phyloP scores from a whole-genome alignment of 1,284 basidiomycete species.

The Thecaphora frezii region DNA sequence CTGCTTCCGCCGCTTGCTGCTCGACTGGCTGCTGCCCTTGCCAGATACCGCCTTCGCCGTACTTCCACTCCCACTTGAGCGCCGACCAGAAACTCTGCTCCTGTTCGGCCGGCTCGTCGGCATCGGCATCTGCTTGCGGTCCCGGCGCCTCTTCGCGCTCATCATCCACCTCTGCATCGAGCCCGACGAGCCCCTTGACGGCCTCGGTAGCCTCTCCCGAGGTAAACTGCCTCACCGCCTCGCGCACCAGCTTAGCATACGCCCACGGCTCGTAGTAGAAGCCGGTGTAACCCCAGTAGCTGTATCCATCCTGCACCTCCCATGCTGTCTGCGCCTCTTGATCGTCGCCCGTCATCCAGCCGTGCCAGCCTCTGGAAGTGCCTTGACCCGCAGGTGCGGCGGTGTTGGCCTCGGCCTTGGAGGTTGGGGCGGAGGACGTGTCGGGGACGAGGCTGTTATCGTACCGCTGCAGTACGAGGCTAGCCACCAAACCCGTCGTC shows the following conservation, averaged over 20 bases:
- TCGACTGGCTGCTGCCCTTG: not conserved
- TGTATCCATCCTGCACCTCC: too few relatives aligned
- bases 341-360: too few relatives aligned
- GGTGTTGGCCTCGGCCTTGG: not conserved
- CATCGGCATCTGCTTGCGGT: slow-evolving; percentile 1
- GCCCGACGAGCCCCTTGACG: slow-evolving; percentile 18
- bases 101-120: not conserved
- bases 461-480: slow-evolving; percentile 26
- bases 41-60: slow-evolving; percentile 35
- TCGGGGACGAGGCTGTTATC: slow-evolving; percentile 3
- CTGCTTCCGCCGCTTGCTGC: too few relatives aligned
- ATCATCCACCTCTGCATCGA: slow-evolving; percentile 3
- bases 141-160: not conserved
- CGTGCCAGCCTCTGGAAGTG: too few relatives aligned
- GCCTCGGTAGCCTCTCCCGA: slow-evolving; percentile 28
- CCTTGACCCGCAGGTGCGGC: not conserved
- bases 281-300: slow-evolving; percentile 15
- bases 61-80: slow-evolving; percentile 35
- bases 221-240: slow-evolving; percentile 33
- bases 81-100: slow-evolving; percentile 24
- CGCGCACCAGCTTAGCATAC: slow-evolving; percentile 31
- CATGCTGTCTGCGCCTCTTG: too few relatives aligned
- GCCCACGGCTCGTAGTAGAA: slow-evolving; percentile 33
- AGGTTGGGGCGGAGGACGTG: not conserved
- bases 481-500: slow-evolving; percentile 26